Base-by-base conservation (phyloP, 1,284 basidiomycete genomes). In the Macrocybe sp. region DNA sequence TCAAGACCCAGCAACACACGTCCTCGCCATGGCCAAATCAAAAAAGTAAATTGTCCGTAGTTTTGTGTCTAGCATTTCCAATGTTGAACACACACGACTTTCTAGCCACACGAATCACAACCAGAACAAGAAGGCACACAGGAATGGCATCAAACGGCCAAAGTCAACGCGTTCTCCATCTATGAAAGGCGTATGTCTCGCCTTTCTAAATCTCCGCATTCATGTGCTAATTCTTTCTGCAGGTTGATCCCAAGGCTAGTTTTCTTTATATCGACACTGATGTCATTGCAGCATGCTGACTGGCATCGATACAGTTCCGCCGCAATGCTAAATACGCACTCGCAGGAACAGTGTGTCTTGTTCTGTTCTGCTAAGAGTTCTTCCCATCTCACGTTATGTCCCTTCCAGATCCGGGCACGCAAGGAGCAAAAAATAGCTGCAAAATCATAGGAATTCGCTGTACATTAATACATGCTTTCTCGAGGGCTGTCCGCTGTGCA, bases 81-180 rank as follows among this genome's bases (percentile, higher is more conserved):
- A 33, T 29, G 52, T 37, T 61, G 45, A 22, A 22, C 22, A 4
- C 3, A 22, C 22, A 58, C 36, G 49, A 40, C 37, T 30, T 45
- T 54, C 37, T 53, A 90, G 88, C 63, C 85, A 89, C 68, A 88
- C 85, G 64, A 90, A 89, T 73, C 93, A 96, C 81, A 96, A 96
- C 81, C 93, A 96, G 78, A 89, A 62, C 78, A 79, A 80, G 70
- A 94, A 93, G 81, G 93, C 96, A 63, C 96, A 99, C 81, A 85
- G 89, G 58, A 99, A 99, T 78, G 96, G 93, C 67, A 95, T 96
- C 77, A 92, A 87, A 75, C 83, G 76, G 69, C 85, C 89, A 49
- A 74, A 79, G 70, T 81, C 81, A 56, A 78, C 83, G 70, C 69
- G 85, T 66, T 85, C 90, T 65, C 81, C 87, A 56, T 95, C 91